A percentile compares a stretch with the other conserved stretches of the same genome.
These are phyloP conservation scores for Trichoderma koningii DNA, from an alignment of 2,329 filamentous ascomycete genomes.

Conservation along the genomic window DNA sequence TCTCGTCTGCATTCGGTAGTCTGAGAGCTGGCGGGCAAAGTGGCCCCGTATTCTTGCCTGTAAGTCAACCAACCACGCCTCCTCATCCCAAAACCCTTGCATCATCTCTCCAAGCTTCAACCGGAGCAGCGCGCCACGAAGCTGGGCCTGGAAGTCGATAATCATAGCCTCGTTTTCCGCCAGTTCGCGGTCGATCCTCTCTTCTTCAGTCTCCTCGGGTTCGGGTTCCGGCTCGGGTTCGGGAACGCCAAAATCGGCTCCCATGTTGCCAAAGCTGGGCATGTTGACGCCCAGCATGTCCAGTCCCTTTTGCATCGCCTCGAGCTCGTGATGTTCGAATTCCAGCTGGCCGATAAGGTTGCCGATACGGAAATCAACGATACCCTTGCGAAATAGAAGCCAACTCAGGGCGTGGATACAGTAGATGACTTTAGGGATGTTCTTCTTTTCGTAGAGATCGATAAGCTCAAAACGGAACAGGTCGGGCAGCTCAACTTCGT, in stretches of 20 bases:
- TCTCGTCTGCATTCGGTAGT: slow-evolving; percentile 81
- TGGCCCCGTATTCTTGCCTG: slow-evolving; percentile 87
- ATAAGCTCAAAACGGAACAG: slow-evolving; percentile 96
- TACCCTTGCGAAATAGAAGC: slow-evolving; percentile 93
- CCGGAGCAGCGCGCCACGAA: slow-evolving; percentile 77
- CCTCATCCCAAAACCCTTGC: slow-evolving; percentile 86
- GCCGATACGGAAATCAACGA: slow-evolving; percentile 93
- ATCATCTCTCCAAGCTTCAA: slow-evolving; percentile 78
- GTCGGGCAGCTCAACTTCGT: slow-evolving; percentile 89
- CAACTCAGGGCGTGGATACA: slow-evolving; percentile 97
- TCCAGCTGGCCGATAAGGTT: slow-evolving; percentile 95
- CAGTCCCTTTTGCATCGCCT: slow-evolving; percentile 94
- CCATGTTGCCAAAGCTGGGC: slow-evolving; percentile 98
- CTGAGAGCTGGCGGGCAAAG: slow-evolving; percentile 78
- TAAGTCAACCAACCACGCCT: slow-evolving; percentile 75
- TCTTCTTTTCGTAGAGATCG: slow-evolving; percentile 98
- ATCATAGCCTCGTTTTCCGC: slow-evolving; percentile 72
- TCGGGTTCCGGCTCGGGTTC: slow-evolving; percentile 62
- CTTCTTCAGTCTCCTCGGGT: slow-evolving; percentile 85
- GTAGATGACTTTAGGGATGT: slow-evolving; percentile 98
- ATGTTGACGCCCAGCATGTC: slow-evolving; percentile 94
- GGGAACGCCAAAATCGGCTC: slow-evolving; percentile 83
- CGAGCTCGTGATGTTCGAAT: slow-evolving; percentile 96
- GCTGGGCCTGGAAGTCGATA: slow-evolving; percentile 81
- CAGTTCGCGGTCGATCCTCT: slow-evolving; percentile 80